These are phyloP conservation scores for Tricholoma saponaceum DNA, from an alignment of 768 basidiomycete species.

Conservation along the genomic window DNA sequence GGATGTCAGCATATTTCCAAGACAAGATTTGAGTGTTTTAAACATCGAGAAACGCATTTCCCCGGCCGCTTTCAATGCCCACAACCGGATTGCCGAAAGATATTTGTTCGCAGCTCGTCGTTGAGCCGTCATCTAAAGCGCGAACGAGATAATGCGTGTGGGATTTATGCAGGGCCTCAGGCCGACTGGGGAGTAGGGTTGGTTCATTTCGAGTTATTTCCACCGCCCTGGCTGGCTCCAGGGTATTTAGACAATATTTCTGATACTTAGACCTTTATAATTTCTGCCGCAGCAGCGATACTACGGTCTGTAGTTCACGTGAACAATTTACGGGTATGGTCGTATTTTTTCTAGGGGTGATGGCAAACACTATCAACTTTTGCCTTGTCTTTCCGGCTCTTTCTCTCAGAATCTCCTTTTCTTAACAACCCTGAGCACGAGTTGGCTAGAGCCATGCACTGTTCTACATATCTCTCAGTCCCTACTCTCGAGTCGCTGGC, in stretches of 20 bases:
- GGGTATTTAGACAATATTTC: conserved; percentile 15
- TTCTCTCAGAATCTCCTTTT: too few relatives aligned
- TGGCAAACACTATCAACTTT: too few relatives aligned
- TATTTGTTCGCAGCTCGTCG: conserved; percentile 19
- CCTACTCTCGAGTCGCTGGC: conserved; percentile 13
- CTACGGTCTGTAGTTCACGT: too few relatives aligned
- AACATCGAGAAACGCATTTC: conserved; percentile 22
- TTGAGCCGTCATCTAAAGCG: conserved; percentile 17
- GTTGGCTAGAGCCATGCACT: background rate
- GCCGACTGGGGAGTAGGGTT: conserved; percentile 14
- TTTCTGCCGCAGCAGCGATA: too few relatives aligned
- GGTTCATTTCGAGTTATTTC: conserved; percentile 12
- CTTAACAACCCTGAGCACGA: background rate
- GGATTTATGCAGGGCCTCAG: conserved; percentile 9
- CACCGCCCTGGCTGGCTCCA: conserved; percentile 13
- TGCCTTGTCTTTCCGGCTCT: too few relatives aligned
- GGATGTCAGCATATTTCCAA: conserved; percentile 18
- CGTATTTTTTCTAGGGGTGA: background rate
- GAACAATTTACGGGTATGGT: too few relatives aligned
- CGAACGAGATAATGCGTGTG: conserved; percentile 9
- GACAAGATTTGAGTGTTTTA: conserved; percentile 17
- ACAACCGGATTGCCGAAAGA: conserved; percentile 10
- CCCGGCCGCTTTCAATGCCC: conserved; percentile 18
- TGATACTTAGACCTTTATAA: background rate
- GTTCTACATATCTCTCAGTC: conserved; percentile 2